Conservation (phyloP, 768 basidiomycete species). For the Paxillus ammoniavirescens region DNA sequence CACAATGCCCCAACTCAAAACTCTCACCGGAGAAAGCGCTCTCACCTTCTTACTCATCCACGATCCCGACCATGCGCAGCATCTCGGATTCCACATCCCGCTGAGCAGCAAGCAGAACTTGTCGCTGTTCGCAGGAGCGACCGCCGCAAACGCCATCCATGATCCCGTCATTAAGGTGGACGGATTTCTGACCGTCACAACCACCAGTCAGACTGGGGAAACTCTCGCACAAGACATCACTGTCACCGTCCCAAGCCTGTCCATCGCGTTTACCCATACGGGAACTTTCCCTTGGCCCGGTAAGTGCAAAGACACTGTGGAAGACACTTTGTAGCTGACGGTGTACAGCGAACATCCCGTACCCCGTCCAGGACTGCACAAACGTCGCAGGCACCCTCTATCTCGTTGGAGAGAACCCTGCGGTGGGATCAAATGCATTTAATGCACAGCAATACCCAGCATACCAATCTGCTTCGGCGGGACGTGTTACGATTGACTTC, state of each 20-base stretch:
- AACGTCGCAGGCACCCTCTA: background rate
- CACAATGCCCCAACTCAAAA: background rate
- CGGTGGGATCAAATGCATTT: background rate
- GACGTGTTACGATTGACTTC: background rate
- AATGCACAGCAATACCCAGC: background rate
- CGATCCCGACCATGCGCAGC: background rate
- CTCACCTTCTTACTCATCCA: background rate
- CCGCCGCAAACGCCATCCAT: background rate
- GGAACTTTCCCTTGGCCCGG: background rate
- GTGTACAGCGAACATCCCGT: background rate
- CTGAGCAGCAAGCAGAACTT: background rate
- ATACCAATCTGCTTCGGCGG: background rate
- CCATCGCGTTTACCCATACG: background rate
- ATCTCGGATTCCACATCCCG: background rate
- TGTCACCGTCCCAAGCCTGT: background rate
- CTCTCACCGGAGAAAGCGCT: background rate
- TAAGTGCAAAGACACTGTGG: background rate
- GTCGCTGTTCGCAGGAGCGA: background rate
- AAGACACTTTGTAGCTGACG: background rate
- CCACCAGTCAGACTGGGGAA: background rate
- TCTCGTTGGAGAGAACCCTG: background rate
- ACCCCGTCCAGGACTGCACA: background rate
- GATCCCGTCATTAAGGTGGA: background rate
- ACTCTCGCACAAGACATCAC: background rate
- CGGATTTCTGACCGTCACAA: background rate